Evolutionary conservation across 2,329 filamentous ascomycete species (phyloP).

Genomic region (Beauveria sp.): DNA sequence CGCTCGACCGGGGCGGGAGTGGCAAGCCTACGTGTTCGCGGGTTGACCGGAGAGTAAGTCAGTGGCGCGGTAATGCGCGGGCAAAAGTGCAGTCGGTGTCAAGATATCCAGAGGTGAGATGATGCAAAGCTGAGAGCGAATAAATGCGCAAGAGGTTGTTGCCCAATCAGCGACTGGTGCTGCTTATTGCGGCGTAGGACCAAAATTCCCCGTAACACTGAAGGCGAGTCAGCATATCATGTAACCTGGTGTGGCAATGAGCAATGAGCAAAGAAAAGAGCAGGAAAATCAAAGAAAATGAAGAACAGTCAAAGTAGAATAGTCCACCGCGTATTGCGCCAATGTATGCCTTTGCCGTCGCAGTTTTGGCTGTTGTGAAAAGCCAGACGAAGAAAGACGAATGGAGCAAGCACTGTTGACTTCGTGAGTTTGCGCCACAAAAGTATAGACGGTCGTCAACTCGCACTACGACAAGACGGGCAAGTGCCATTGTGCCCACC

Average conservation of each 20-base stretch:
- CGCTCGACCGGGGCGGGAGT: not conserved
- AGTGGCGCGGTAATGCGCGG: not conserved
- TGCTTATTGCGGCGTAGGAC: not conserved
- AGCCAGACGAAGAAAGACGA: not conserved
- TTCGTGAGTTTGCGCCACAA: not conserved
- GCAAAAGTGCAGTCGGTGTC: not conserved
- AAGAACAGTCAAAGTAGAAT: not conserved
- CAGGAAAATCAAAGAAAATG: not conserved
- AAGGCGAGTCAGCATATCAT: slow-evolving; percentile 3
- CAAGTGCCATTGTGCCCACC: not conserved
- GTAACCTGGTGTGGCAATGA: not conserved
- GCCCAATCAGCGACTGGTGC: not conserved
- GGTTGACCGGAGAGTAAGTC: not conserved
- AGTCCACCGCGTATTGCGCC: not conserved
- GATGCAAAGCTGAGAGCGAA: not conserved
- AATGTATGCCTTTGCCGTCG: not conserved
- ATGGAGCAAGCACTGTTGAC: too few relatives aligned
- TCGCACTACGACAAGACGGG: not conserved
- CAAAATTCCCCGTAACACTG: not conserved
- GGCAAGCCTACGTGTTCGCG: not conserved
- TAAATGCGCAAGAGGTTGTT: not conserved
- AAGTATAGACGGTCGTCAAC: not conserved
- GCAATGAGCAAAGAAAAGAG: not conserved
- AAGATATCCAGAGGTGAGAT: not conserved
- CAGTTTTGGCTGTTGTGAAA: not conserved